Conservation (phyloP, 2,329 filamentous ascomycete species). For the Sclerotinia spermophila region DNA sequence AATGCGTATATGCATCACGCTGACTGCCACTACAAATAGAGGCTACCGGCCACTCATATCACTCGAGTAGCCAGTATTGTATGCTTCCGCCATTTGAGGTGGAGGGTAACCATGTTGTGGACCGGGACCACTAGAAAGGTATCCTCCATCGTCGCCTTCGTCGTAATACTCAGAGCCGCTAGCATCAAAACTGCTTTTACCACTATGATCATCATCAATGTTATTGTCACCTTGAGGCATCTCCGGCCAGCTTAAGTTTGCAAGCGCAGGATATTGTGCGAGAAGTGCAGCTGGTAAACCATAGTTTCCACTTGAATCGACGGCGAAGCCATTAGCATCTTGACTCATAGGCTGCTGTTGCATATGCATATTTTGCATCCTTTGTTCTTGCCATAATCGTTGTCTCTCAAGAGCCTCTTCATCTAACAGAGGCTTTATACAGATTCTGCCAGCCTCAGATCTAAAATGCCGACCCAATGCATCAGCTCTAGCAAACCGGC, state of each 20-base stretch:
- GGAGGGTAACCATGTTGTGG: constrained; percentile 34
- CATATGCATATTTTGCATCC: constrained; percentile 59
- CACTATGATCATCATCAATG: constrained; percentile 72
- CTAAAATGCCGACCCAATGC: constrained; percentile 92
- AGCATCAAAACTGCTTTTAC: constrained; percentile 76
- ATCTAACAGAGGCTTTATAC: constrained; percentile 94
- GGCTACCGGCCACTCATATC: constrained; percentile 33
- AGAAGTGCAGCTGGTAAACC: constrained; percentile 81
- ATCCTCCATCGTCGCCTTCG: constrained; percentile 67
- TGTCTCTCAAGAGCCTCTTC: constrained; percentile 86
- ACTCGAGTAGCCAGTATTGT: constrained; percentile 35
- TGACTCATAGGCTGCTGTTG: constrained; percentile 56
- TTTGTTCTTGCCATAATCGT: constrained; percentile 69
- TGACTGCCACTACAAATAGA: constrained; percentile 9
- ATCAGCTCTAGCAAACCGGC: constrained; percentile 91
- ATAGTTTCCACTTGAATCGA: constrained; percentile 57
- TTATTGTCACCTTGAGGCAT: constrained; percentile 61
- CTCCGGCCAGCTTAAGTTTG: constrained; percentile 80
- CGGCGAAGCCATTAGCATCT: constrained; percentile 56
- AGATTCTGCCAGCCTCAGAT: constrained; percentile 90
- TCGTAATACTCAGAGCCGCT: constrained; percentile 68
- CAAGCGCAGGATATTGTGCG: constrained; percentile 90
- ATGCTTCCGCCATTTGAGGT: constrained; percentile 33
- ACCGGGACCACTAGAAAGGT: constrained; percentile 48
- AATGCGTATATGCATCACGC: background rate